Conservation (phyloP, 495 filamentous ascomycete genomes). For the Neurospora sp. region DNA sequence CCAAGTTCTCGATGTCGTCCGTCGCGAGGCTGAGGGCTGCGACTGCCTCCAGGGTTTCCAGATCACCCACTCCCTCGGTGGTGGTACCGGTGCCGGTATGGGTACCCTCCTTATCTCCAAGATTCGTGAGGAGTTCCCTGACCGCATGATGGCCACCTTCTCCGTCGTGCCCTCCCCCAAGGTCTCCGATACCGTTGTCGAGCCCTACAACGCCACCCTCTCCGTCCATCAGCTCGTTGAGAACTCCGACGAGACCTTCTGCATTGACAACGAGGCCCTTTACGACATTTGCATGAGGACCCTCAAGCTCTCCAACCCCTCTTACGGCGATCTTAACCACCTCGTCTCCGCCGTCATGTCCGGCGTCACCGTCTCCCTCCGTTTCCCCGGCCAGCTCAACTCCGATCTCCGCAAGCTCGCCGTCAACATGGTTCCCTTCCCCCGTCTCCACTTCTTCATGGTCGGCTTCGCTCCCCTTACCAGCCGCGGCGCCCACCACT, state of each 20-base stretch:
- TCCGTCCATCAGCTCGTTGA: slow-evolving; percentile 99
- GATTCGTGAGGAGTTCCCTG: slow-evolving; percentile 99
- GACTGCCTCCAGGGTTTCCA: slow-evolving; percentile 99
- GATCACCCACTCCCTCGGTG: slow-evolving; percentile 99
- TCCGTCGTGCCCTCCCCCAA: slow-evolving; percentile 99
- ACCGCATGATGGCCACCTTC: slow-evolving; percentile 99
- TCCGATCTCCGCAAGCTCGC: slow-evolving; percentile 98
- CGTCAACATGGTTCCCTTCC: slow-evolving; percentile 99
- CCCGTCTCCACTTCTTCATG: slow-evolving; percentile 99
- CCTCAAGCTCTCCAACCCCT: slow-evolving; percentile 95
- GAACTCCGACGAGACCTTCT: slow-evolving; percentile 99
- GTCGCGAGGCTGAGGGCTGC: slow-evolving; percentile 96
- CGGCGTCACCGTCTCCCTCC: slow-evolving; percentile 94
- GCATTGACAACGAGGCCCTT: slow-evolving; percentile 99
- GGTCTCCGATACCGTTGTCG: slow-evolving; percentile 99
- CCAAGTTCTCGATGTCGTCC: slow-evolving; percentile 95
- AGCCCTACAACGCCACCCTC: slow-evolving; percentile 99
- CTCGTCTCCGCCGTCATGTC: slow-evolving; percentile 99
- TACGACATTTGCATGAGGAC: slow-evolving; percentile 99
- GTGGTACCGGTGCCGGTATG: slow-evolving; percentile 99
- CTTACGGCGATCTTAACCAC: slow-evolving; percentile 98
- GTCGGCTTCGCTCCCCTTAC: slow-evolving; percentile 99
- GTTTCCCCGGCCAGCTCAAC: slow-evolving; percentile 99
- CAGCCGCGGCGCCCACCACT: slow-evolving; percentile 85
- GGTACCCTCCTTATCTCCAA: slow-evolving; percentile 99